Evolutionary conservation across 495 filamentous ascomycete genomes (phyloP).

Genomic region (Chaetomidium leptoderma): DNA sequence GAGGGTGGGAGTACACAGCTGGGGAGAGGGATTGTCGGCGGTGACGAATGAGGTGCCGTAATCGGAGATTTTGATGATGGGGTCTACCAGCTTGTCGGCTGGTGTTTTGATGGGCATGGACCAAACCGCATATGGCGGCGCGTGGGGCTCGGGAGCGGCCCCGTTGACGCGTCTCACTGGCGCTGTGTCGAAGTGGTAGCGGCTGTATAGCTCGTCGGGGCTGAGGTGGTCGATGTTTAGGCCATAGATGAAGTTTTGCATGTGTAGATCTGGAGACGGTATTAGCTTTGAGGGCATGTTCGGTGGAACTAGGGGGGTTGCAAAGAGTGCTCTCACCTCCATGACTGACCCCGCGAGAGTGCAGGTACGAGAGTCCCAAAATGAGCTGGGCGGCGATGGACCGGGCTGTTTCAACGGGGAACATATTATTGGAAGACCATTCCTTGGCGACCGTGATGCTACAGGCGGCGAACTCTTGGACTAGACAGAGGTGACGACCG

Average conservation of each 20-base stretch:
- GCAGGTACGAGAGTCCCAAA: neutral
- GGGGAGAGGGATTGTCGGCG: neutral
- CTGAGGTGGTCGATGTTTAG: neutral
- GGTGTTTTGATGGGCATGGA: constrained; percentile 1
- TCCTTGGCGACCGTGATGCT: neutral
- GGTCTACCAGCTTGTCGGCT: neutral
- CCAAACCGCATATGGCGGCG: neutral
- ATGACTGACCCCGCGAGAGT: constrained; percentile 3
- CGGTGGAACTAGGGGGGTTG: neutral
- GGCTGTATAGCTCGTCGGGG: neutral
- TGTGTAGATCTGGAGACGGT: neutral
- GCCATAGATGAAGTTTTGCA: neutral
- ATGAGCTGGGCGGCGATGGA: constrained; percentile 7
- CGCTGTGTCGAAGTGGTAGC: neutral
- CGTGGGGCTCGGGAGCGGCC: neutral
- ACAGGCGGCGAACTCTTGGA: neutral
- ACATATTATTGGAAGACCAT: constrained; percentile 1
- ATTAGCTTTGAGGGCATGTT: neutral
- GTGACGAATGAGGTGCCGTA: neutral
- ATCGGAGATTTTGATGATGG: neutral
- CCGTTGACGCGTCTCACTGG: neutral
- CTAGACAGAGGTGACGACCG: neutral
- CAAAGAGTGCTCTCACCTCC: neutral
- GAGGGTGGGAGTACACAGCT: neutral
- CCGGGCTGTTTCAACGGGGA: constrained; percentile 1